phyloP scores from a whole-genome alignment of 495 filamentous ascomycete species.

The Niebla homalea region DNA sequence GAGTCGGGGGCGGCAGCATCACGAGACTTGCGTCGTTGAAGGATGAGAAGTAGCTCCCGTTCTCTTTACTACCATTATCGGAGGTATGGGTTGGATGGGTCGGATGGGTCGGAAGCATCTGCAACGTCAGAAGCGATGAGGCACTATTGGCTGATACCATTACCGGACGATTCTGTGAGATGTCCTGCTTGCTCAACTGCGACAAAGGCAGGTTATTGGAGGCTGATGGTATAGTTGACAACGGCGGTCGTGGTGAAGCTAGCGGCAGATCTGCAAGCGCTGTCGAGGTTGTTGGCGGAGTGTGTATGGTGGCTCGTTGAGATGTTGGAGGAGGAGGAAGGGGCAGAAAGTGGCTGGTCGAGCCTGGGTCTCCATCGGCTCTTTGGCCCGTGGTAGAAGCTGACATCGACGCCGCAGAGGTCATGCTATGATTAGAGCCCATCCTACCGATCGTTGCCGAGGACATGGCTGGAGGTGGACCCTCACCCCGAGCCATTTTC shows the following conservation, averaged over 20 bases:
- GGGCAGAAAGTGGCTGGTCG: neutral
- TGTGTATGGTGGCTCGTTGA: neutral
- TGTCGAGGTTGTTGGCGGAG: neutral
- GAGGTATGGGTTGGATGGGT: neutral
- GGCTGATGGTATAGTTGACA: constrained; percentile 12
- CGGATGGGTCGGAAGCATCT: constrained; percentile 6
- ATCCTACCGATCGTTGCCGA: constrained; percentile 9
- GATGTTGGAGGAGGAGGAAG: no score
- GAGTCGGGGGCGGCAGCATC: constrained; percentile 4
- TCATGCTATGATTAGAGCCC: constrained; percentile 3
- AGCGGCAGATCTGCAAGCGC: neutral
- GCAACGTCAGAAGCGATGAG: constrained; percentile 12
- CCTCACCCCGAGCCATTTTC: constrained; percentile 20
- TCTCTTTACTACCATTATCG: neutral
- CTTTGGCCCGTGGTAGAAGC: constrained; percentile 4
- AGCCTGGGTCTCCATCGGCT: constrained; percentile 13
- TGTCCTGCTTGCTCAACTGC: neutral
- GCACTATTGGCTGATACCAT: constrained; percentile 5
- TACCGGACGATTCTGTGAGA: constrained; percentile 3
- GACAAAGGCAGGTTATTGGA: neutral
- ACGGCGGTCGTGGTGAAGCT: constrained; percentile 1
- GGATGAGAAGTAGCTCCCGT: neutral
- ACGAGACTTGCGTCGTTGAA: constrained; percentile 2
- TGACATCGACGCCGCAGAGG: neutral
- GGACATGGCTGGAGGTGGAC: neutral